A percentile compares a stretch with the other conserved stretches of the same genome.
Conservation (phyloP, 345 rosid species). For the Eucalyptus tenuipes region DNA sequence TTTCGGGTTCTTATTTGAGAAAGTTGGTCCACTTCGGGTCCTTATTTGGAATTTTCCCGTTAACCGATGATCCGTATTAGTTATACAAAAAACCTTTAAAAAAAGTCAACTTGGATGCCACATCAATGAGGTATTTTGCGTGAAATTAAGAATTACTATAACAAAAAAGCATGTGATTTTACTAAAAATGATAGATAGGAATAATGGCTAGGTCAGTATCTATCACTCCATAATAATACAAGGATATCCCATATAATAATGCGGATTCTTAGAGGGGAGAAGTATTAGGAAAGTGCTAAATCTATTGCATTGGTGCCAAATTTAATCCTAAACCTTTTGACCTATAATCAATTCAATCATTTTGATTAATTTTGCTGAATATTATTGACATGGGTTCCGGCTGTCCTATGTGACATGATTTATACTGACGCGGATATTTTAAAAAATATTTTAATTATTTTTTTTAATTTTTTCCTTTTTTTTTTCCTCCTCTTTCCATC, state of each 20-base stretch:
- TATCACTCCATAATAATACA: background rate
- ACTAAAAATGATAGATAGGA: background rate
- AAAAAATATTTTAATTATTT: no score
- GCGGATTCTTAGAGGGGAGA: background rate
- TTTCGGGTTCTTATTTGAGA: no score
- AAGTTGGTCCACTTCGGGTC: no score
- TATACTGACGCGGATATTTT: rapidly evolving
- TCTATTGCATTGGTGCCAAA: rapidly evolving
- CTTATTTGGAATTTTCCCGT: no score
- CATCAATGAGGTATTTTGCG: background rate
- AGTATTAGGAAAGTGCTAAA: rapidly evolving
- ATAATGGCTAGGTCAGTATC: background rate
- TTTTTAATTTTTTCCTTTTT: no score
- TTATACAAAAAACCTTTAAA: background rate
- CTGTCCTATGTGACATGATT: rapidly evolving
- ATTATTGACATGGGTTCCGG: rapidly evolving
- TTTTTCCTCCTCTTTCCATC: no score
- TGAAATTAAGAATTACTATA: background rate
- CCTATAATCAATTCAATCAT: rapidly evolving
- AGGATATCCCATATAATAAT: background rate
- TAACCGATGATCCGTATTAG: background rate
- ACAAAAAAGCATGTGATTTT: background rate
- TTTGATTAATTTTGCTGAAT: rapidly evolving
- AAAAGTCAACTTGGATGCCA: background rate
- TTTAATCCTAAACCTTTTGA: rapidly evolving